Conservation (phyloP, 2,329 filamentous ascomycete genomes). For the Colletotrichum cuscutae region DNA sequence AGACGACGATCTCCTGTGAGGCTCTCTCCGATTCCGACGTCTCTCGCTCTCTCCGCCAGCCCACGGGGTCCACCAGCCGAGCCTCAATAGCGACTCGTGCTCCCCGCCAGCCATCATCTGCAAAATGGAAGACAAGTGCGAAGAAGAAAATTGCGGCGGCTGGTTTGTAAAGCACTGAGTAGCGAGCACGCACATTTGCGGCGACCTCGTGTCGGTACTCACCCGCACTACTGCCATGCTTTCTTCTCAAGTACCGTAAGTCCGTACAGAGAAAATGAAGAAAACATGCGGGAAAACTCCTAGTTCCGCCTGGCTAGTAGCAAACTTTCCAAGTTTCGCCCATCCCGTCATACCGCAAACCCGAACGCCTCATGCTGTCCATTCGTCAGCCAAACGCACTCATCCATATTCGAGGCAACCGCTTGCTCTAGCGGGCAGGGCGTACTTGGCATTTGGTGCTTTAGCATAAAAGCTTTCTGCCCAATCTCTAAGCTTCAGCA, state of each 20-base stretch:
- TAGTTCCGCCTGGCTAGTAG: neutral
- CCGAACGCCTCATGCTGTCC: neutral
- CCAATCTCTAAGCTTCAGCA: no score
- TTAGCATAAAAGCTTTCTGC: neutral
- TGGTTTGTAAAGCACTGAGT: no score
- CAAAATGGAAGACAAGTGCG: neutral
- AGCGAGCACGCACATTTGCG: neutral
- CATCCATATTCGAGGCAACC: neutral
- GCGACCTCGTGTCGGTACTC: conserved; percentile 22
- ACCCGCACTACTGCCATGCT: conserved; percentile 11
- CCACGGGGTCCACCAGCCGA: neutral
- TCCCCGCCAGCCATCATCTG: conserved; percentile 1
- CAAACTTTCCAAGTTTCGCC: conserved; percentile 9
- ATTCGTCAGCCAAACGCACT: conserved; percentile 3
- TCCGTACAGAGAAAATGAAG: neutral
- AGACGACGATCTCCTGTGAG: neutral
- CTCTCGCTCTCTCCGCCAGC: neutral
- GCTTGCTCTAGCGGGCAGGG: neutral
- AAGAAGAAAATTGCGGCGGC: neutral
- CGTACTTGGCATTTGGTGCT: neutral
- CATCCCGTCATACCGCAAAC: conserved; percentile 7
- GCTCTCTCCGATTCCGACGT: neutral
- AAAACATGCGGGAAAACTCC: neutral
- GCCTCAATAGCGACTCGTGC: neutral
- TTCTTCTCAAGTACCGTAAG: neutral